Conservation (phyloP, 306 rosid genomes). For the Dryas drummondii region DNA sequence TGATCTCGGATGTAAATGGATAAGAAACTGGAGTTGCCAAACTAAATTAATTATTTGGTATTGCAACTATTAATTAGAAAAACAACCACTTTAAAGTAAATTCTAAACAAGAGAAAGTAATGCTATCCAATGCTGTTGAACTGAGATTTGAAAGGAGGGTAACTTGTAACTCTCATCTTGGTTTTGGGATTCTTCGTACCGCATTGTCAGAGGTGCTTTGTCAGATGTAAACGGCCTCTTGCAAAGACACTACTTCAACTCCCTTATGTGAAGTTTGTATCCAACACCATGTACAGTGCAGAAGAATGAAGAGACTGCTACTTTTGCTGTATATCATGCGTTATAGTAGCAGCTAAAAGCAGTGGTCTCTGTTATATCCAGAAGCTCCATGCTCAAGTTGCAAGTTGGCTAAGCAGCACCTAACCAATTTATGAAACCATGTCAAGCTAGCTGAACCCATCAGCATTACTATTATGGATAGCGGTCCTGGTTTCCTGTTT, state of each 20-base stretch:
- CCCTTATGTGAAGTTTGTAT: constrained; percentile 29
- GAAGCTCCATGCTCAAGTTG: constrained; percentile 13
- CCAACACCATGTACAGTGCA: constrained; percentile 19
- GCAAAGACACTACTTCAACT: constrained; percentile 15
- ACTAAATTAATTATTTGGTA: constrained; percentile 21
- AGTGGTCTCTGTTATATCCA: constrained; percentile 17
- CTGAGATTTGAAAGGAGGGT: constrained; percentile 12
- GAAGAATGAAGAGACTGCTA: constrained; percentile 11
- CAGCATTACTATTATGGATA: constrained; percentile 27
- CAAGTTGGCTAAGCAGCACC: constrained; percentile 9
- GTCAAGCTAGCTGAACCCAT: constrained; percentile 37
- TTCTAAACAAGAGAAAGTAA: constrained; percentile 19
- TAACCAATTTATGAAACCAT: constrained; percentile 23
- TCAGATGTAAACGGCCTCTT: constrained; percentile 6
- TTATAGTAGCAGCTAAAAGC: constrained; percentile 13
- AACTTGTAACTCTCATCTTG: constrained; percentile 15
- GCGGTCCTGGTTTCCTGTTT: constrained; percentile 33
- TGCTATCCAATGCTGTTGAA: constrained; percentile 16
- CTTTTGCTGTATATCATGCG: constrained; percentile 18
- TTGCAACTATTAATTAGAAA: constrained; percentile 9
- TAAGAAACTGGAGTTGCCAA: constrained; percentile 12
- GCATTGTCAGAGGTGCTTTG: constrained; percentile 18
- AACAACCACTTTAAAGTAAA: constrained; percentile 19
- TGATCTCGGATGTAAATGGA: neutral
- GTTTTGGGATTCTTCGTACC: constrained; percentile 18